Base-by-base conservation (phyloP, 768 basidiomycete genomes). In the Agaricus subrufescens region DNA sequence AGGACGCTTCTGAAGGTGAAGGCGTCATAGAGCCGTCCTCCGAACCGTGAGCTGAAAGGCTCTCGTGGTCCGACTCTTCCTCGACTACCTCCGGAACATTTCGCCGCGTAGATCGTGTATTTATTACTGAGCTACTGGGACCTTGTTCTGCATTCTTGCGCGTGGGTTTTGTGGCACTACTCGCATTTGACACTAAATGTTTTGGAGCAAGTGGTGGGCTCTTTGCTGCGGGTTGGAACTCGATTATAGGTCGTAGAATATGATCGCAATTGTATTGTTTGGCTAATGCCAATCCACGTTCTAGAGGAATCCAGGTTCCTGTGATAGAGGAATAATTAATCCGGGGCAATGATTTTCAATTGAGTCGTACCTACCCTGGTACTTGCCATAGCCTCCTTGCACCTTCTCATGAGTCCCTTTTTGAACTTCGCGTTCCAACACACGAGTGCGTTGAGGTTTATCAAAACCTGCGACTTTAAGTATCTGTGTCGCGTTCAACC, bases 401-500 rank as follows among this genome's bases (percentile, higher is more conserved):
- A 99, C 95, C 69, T 99, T 99, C 73, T 98, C 96, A 70, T 99
- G 97, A 63, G 94, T 91, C 27, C 95, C 97, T 69, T 98, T 98
- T 69, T 99, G 97, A 6, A 99, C 87, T 73, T 99, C 97, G 61
- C 97, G 84, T 71, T 99, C 97, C 44, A 99, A 81, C 14, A 99
- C 95, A 53, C 97, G 86, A 57, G 97, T 99, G 48, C 97, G 80
- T 68, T 98, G 97, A 1, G 97, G 97, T 69, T 99, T 99, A 75
- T 99, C 97, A 64, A 98, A 98, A 9, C 96, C 97, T 29, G 95
- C 97, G 63, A 99, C 96, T 71, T 99, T 99, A 66, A 99, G 84
- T 61, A 99, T 97, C 69, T 96, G 94, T 0, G 97, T 99, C 72
- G 97, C 97, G 81, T 99, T 99, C 56, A 99, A 80, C 91, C 97